phyloP scores from a whole-genome alignment of 139 green algal species.

The Prasinococcaceae sp. region DNA sequence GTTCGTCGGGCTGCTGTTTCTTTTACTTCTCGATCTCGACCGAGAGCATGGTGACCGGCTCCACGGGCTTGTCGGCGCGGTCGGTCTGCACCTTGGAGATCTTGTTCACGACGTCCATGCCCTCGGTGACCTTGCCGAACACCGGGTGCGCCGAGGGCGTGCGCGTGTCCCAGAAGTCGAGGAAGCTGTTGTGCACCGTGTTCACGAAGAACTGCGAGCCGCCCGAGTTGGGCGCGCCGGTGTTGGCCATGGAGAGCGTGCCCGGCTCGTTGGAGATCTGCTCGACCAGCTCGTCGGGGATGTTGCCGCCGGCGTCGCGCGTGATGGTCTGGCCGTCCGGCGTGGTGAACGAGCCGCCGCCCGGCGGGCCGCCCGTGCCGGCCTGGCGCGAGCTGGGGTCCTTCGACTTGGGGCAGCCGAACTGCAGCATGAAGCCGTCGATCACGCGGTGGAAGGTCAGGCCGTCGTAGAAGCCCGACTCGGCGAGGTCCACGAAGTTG shows the following conservation, averaged over 20 bases:
- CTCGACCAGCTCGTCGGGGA: too few relatives aligned
- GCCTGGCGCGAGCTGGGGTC: not conserved
- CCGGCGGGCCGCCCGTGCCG: conserved; percentile 7
- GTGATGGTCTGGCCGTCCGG: not conserved
- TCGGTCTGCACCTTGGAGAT: conserved; percentile 8
- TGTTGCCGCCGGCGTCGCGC: too few relatives aligned
- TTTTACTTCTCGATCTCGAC: too few relatives aligned
- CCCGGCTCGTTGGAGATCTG: conserved; percentile 10
- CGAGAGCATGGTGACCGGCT: conserved; percentile 14
- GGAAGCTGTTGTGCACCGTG: conserved; percentile 22
- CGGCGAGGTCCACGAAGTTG: conserved; percentile 89
- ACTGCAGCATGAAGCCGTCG: conserved; percentile 24
- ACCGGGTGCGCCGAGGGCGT: conserved; percentile 8
- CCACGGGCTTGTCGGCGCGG: conserved; percentile 1
- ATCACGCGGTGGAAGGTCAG: conserved; percentile 79
- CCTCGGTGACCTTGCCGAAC: conserved; percentile 17
- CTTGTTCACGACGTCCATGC: conserved; percentile 15
- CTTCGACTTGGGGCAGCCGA: conserved; percentile 9
- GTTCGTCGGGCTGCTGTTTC: too few relatives aligned
- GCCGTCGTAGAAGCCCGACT: conserved; percentile 75
- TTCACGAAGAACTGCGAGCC: conserved; percentile 22
- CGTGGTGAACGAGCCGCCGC: not conserved
- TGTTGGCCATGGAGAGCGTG: conserved; percentile 19
- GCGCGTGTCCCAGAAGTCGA: conserved; percentile 11
- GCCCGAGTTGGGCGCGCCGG: conserved; percentile 11